These are phyloP conservation scores for Cinnamomum chago DNA, from an alignment of 164 flowering plant genomes.

Conservation along the genomic window DNA sequence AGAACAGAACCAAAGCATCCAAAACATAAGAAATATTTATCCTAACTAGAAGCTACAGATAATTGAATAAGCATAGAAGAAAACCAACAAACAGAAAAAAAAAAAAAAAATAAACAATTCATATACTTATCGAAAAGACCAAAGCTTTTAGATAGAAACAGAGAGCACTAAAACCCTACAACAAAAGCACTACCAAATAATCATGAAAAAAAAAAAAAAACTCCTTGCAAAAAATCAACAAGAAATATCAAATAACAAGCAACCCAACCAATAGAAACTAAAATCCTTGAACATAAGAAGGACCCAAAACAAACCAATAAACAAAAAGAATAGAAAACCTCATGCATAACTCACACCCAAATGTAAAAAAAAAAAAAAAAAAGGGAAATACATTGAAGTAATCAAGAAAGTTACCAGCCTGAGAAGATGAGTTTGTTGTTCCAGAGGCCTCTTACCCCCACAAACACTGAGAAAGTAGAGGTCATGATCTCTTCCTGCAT, in stretches of 20 bases:
- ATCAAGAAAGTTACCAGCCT: conserved; percentile 36
- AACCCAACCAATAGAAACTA: neutral
- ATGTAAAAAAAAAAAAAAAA: neutral
- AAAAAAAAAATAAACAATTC: too few species aligned
- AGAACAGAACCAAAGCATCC: too few species aligned
- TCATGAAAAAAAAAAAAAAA: too few species aligned
- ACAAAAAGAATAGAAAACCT: neutral
- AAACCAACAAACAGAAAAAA: neutral
- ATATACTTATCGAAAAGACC: too few species aligned
- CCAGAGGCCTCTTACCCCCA: conserved; percentile 45
- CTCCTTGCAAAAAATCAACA: too few species aligned
- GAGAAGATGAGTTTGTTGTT: conserved; percentile 52
- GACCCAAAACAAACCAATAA: neutral
- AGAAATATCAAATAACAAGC: neutral
- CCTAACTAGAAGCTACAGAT: neutral
- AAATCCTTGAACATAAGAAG: neutral
- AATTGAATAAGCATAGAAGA: neutral
- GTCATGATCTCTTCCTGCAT: conserved; percentile 22
- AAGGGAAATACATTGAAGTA: neutral
- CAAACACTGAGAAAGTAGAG: conserved; percentile 50
- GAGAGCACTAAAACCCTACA: too few species aligned
- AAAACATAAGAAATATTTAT: too few species aligned
- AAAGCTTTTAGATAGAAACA: too few species aligned
- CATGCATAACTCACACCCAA: neutral
- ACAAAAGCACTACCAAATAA: too few species aligned